phyloP scores from a whole-genome alignment of 2,329 filamentous ascomycete genomes.

The Talaromyces amestolkiae region DNA sequence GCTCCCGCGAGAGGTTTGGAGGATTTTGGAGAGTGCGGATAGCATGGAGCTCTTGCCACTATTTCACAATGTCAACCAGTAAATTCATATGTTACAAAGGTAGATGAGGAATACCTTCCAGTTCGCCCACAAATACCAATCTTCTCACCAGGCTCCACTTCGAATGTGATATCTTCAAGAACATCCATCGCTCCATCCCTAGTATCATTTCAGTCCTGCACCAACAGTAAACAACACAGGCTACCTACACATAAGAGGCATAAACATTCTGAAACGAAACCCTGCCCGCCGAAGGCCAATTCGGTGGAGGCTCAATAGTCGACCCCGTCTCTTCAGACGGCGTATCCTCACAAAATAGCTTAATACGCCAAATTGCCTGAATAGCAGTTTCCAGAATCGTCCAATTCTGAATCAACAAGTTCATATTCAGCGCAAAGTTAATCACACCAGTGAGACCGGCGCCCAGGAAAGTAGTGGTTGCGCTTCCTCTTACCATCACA shows the following conservation, averaged over 20 bases:
- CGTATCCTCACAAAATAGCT: constrained; percentile 48
- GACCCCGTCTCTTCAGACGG: constrained; percentile 40
- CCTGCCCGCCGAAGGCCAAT: neutral
- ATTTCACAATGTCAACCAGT: neutral
- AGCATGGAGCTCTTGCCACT: constrained; percentile 46
- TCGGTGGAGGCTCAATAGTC: neutral
- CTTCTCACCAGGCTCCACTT: constrained; percentile 42
- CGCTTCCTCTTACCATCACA: constrained; percentile 34
- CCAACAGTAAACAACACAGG: neutral
- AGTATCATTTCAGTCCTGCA: neutral
- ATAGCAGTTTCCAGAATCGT: constrained; percentile 58
- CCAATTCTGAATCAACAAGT: constrained; percentile 54
- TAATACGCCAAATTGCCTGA: constrained; percentile 56
- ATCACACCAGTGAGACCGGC: constrained; percentile 51
- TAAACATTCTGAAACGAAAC: constrained; percentile 1
- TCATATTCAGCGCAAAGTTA: constrained; percentile 47
- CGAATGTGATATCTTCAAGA: constrained; percentile 47
- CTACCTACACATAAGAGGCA: constrained; percentile 6
- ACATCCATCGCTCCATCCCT: constrained; percentile 29
- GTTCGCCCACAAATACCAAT: constrained; percentile 40
- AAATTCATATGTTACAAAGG: too few relatives aligned
- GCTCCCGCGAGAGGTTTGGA: constrained; percentile 39
- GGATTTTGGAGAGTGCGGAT: constrained; percentile 42
- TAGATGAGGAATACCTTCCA: neutral
- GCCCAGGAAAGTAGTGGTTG: constrained; percentile 22